Evolutionary conservation across 352 stramenopile species (phyloP), one percentile per base, ranked within the genome.

Genomic region (Pythium sukuiense): DNA sequence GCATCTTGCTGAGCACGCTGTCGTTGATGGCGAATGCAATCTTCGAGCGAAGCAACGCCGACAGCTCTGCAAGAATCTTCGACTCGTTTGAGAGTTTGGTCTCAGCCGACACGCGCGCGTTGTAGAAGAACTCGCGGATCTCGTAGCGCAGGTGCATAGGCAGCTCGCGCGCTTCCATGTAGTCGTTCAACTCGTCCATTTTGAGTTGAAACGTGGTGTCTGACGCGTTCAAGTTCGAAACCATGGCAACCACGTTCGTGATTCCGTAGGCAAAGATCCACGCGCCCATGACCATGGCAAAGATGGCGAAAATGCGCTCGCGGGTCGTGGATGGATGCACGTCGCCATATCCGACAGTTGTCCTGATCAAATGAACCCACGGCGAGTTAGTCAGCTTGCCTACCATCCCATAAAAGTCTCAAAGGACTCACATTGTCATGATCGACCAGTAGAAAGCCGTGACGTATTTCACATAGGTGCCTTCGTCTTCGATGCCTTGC

Each of bases 61-160:
- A 90, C 6, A 92, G 59, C 24, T 90, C 81, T 37, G 72, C 75
- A 6, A 92, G 65, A 56, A 92, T 88, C 13, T 86, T 70, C 29
- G 79, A 65, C 56, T 92, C 81, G 12, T 65, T 45, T n/a, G 87
- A 85, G 50, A 92, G 63, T 58, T 87, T 85, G 59, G 74, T 84
- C 64, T 92, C 83, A 8, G 75, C 77, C 0, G 81, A 92, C 65
- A 82, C 70, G 14, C 81, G 80, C 13, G 81, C 79, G 53, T 92
- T 92, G 55, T 89, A 79, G 64, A 85, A 92, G 50, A 92, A 92
- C 50, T 92, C 83, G 11, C 81, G 83, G 49, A 92, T 92, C 58
- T 92, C 83, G 54, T 87, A 79, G 1, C 83, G 81, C 27, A 92
- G 58, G 27, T 89, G 80, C 16, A 81, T 69, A 6, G 83, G 83